A percentile compares a stretch with the other conserved stretches of the same genome.
Evolutionary conservation across 306 rosid genomes (phyloP).

Genomic region (Inga leiocalycina): DNA sequence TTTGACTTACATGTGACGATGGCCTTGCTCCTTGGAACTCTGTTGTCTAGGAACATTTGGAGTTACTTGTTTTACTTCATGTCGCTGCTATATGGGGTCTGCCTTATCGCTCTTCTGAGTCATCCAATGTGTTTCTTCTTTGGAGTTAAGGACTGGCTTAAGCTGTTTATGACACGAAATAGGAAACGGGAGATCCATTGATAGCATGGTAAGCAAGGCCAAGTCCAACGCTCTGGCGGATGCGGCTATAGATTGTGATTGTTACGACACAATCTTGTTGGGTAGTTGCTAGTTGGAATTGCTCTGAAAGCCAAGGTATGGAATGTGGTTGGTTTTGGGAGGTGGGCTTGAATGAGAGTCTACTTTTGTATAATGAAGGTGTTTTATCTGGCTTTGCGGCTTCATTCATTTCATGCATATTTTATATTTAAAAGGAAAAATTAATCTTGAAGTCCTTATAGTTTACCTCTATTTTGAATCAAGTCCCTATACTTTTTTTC

Average conservation of each 20-base stretch:
- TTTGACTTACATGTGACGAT: conserved; percentile 17
- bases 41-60: conserved; percentile 11
- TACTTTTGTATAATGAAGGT: not conserved
- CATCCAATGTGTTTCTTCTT: not conserved
- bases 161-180: not conserved
- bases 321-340: not conserved
- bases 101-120: not conserved
- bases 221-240: not conserved
- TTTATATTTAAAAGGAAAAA: not conserved
- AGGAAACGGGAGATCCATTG: not conserved
- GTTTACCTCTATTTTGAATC: too few species aligned
- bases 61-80: conserved; percentile 16
- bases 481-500: too few species aligned
- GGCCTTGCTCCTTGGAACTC: conserved; percentile 30
- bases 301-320: not conserved
- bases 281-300: not conserved
- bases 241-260: not conserved
- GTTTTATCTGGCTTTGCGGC: not conserved
- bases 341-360: not conserved
- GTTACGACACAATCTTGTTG: not conserved
- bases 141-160: not conserved
- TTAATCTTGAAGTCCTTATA: too few species aligned
- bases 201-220: not conserved
- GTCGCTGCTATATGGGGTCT: not conserved
- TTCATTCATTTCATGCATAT: not conserved